Evolutionary conservation across 225 moss, liverwort and hornwort genomes (phyloP), one percentile per base, ranked within the genome.

Genomic region (Takakia lepidozioides): DNA sequence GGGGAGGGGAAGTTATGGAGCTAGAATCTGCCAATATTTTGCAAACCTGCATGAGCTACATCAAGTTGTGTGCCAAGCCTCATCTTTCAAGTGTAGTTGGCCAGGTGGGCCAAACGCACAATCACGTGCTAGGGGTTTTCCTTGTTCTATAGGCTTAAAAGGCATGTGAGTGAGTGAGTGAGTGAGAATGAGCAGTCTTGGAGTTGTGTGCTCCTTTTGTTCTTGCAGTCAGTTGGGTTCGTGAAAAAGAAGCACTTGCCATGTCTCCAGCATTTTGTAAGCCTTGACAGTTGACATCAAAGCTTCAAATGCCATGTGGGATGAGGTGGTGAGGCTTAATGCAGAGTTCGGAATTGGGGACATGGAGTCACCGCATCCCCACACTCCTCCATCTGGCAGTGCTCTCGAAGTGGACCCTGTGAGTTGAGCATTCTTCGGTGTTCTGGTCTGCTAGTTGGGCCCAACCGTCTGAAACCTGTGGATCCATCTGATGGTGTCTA

Each of bases 231-330:
- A n/a, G n/a, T n/a, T n/a, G n/a, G n/a, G n/a, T n/a, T n/a, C n/a
- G n/a, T n/a, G n/a, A n/a, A n/a, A n/a, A n/a, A n/a, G n/a, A n/a
- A n/a, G n/a, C 13, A 3, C 19, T 27, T 8, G 26, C 19, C 10
- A 5, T 5, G 26, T 44, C 11, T 19, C 24, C 35, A 14, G 16
- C n/a, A 17, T 41, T 9, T 3, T 29, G 30, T 13, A 30, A 11
- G 46, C 86, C 79, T 82, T 82, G 60, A 83, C 74, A 46, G 15
- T 16, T 8, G 10, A 15, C 3, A 6, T 48, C n/a, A 56, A 52
- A 84, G 84, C 76, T 62, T 70, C 79, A 23, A 82, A 69, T 64
- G 43, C 69, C 25, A 68, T 80, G 73, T 87, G 81, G 91, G 72
- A 75, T 43, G 87, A 82, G 22, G 74, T 74, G 7, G 84, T 82